Percentiles rank a stretch among this genome's conserved stretches.
phyloP scores from a whole-genome alignment of 2,329 filamentous ascomycete genomes.

The Xylariales sp. region DNA sequence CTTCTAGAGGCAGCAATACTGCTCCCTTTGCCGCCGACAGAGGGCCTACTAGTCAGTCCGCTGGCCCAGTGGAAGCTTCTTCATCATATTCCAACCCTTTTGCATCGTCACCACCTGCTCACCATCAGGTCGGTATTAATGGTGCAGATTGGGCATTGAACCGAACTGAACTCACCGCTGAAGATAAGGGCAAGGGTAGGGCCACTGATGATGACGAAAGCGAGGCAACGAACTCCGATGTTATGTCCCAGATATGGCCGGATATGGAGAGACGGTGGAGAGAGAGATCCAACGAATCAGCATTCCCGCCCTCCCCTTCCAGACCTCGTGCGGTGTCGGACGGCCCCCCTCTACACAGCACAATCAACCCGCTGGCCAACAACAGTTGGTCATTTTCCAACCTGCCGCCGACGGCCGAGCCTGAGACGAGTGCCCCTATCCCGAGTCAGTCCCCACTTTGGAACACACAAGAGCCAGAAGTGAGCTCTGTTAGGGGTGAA shows the following conservation, averaged over 20 bases:
- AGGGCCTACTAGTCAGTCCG: background rate
- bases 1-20: slow-evolving; percentile 9
- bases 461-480: too few species aligned
- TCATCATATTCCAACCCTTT: background rate
- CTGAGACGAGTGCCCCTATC: background rate
- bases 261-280: background rate
- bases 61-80: background rate
- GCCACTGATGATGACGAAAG: background rate
- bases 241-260: background rate
- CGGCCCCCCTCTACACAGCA: slow-evolving; percentile 40
- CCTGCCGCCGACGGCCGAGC: slow-evolving; percentile 21
- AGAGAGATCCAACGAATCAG: background rate
- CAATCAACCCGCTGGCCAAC: slow-evolving; percentile 49
- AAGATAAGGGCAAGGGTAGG: slow-evolving; percentile 16
- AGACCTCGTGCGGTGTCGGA: slow-evolving; percentile 55
- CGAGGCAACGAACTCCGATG: background rate
- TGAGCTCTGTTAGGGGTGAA: too few species aligned
- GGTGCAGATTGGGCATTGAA: background rate
- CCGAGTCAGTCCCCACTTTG: background rate
- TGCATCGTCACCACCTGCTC: background rate
- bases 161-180: background rate
- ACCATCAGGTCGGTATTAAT: background rate
- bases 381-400: slow-evolving; percentile 57
- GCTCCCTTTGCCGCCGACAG: background rate
- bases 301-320: slow-evolving; percentile 6